These are phyloP conservation scores for Trichothecium sympodiale DNA, from an alignment of 2,329 filamentous ascomycete genomes.

Conservation along the genomic window DNA sequence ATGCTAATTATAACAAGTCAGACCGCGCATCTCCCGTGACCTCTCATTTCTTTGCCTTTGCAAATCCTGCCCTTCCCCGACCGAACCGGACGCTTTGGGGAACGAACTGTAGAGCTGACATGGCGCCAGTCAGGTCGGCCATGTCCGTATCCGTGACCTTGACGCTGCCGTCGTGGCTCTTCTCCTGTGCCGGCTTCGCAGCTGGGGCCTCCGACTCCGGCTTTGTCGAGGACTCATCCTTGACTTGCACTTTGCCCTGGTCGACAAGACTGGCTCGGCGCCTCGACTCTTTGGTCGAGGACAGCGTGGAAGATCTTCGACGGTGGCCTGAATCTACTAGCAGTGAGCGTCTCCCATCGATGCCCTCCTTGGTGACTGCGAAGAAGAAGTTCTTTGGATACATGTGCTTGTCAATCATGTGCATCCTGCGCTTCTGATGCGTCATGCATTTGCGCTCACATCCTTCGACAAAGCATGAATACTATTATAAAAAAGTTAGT, in stretches of 20 bases:
- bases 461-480: constrained; percentile 77
- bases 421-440: constrained; percentile 71
- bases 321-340: constrained; percentile 47
- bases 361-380: constrained; percentile 75
- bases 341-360: constrained; percentile 74
- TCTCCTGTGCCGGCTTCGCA: constrained; percentile 5
- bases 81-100: constrained; percentile 58
- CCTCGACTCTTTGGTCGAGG: constrained; percentile 20
- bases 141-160: constrained; percentile 37
- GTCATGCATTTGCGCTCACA: constrained; percentile 80
- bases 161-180: constrained; percentile 9
- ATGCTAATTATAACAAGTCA: background rate
- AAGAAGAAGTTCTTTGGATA: constrained; percentile 89
- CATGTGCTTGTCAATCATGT: constrained; percentile 89
- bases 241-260: background rate
- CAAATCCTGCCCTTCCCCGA: constrained; percentile 42
- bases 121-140: constrained; percentile 52
- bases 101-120: constrained; percentile 63
- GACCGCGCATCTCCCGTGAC: background rate
- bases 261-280: constrained; percentile 21
- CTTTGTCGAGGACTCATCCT: background rate
- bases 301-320: constrained; percentile 29
- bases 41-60: constrained; percentile 19
- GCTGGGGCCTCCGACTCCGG: constrained; percentile 3
- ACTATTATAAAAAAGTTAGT: constrained; percentile 35